A percentile compares a stretch with the other conserved stretches of the same genome.
phyloP scores from a whole-genome alignment of 2,329 filamentous ascomycete species.

The Sclerotinia spermophila region DNA sequence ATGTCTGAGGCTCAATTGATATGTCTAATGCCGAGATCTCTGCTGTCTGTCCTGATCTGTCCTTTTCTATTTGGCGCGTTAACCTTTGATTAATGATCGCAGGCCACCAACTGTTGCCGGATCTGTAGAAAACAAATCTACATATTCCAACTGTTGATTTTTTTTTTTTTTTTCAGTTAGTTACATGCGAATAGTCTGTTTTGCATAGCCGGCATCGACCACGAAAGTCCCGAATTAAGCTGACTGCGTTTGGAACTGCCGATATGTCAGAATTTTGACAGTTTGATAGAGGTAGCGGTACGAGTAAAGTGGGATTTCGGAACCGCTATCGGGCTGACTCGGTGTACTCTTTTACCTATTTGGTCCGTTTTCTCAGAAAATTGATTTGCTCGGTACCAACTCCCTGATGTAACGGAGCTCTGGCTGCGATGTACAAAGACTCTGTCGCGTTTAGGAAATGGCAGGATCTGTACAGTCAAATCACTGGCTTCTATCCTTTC shows the following conservation, averaged over 20 bases:
- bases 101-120: background rate
- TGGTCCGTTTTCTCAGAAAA: background rate
- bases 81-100: background rate
- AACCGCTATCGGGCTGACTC: background rate
- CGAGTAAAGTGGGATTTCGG: background rate
- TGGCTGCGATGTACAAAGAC: background rate
- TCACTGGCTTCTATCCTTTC: background rate
- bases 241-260: slow-evolving; percentile 9
- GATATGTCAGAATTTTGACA: background rate
- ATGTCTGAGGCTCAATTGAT: background rate
- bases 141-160: background rate
- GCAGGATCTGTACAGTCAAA: background rate
- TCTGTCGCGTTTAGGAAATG: background rate
- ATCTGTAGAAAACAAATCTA: background rate
- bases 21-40: background rate
- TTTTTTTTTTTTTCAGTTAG: background rate
- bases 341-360: background rate
- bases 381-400: background rate
- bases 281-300: background rate
- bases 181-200: background rate
- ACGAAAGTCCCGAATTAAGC: slow-evolving; percentile 1
- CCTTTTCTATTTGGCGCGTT: slow-evolving; percentile 1
- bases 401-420: background rate
- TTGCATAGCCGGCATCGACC: background rate
- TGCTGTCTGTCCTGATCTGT: background rate